A percentile compares a stretch with the other conserved stretches of the same genome.
Evolutionary conservation across 768 basidiomycete genomes (phyloP).

Genomic region (Nidularia sp.): DNA sequence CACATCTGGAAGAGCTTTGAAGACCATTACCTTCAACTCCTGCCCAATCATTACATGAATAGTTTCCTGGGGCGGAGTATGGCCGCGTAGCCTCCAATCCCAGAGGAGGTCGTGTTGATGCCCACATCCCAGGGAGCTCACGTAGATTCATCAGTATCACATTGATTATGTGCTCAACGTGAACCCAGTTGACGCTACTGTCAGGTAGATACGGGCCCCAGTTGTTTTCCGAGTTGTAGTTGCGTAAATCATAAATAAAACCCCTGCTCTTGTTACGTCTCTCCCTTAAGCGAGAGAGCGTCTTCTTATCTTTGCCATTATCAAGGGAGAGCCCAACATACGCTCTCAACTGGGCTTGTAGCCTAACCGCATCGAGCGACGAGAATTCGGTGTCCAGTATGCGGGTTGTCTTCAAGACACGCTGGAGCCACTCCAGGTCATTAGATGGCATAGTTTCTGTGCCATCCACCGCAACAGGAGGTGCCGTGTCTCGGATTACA

Average conservation of each 20-base stretch:
- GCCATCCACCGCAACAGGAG: background rate
- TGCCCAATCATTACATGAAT: conserved; percentile 56
- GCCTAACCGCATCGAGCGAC: conserved; percentile 19
- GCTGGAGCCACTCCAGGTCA: background rate
- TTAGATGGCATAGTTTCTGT: background rate
- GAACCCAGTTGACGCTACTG: conserved; percentile 55
- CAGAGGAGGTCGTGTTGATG: conserved; percentile 38
- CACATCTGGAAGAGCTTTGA: background rate
- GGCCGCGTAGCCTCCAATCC: conserved; percentile 48
- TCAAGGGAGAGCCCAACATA: conserved; percentile 44
- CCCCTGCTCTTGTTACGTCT: conserved; percentile 47
- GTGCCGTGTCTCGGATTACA: background rate
- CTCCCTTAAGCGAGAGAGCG: conserved; percentile 18
- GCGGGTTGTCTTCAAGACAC: background rate
- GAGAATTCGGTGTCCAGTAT: background rate
- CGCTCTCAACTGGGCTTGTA: conserved; percentile 41
- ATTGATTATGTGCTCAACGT: conserved; percentile 55
- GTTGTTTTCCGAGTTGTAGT: conserved; percentile 43
- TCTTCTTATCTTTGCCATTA: conserved; percentile 19
- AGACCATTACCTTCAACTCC: conserved; percentile 51
- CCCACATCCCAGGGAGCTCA: conserved; percentile 34
- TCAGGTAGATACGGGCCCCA: conserved; percentile 57
- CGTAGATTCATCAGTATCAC: conserved; percentile 50
- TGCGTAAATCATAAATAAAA: conserved; percentile 61
- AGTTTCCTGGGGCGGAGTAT: conserved; percentile 46